Evolutionary conservation across 2,329 filamentous ascomycete species (phyloP), one percentile per base, ranked within the genome.

Genomic region (Cytospora piceicola): DNA sequence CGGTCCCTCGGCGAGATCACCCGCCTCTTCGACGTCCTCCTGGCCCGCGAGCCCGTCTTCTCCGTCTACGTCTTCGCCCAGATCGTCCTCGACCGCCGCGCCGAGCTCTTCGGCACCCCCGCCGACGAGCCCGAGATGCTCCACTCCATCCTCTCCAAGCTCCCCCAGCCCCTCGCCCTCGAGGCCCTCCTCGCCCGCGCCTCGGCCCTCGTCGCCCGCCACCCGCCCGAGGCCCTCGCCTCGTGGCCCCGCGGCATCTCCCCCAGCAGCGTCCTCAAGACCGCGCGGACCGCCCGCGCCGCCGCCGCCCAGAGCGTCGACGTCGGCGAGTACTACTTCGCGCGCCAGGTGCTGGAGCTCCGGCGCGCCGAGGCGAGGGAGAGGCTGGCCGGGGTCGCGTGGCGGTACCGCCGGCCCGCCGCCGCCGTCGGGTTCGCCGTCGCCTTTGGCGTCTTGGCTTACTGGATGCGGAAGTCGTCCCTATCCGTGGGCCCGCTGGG

Each of bases 51-150:
- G 76, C 92, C 94, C n/a, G 90, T 91, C 49, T 93, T 97, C 73
- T 89, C 89, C 22, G 85, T 98, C 61, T 99, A 99, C 77, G 84
- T 98, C 63, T 98, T 97, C 77, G 93, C 93, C 1, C 90, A 92
- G 74, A 94, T 97, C 68, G 88, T 97, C 52, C 82, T 96, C 39
- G 87, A 89, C 55, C 90, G 94, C 46, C 89, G 91, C 65, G 85
- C 88, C 39, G 93, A 97, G 77, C 85, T 99, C n/a, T 85, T 98
- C 69, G 90, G 92, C 59, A 91, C 93, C n/a, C 87, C 90, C 1
- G 77, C 83, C 24, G 91, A 96, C 70, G 93, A 97, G 75, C 90
- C 92, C 8, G 94, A 98, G 73, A 96, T 99, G 86, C 85, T 99
- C 29, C 93, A 97, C 75, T 91, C 90, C 67, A 89, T 92, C 42